phyloP scores from a whole-genome alignment of 495 filamentous ascomycete genomes.

The Xeromyces bisporus region DNA sequence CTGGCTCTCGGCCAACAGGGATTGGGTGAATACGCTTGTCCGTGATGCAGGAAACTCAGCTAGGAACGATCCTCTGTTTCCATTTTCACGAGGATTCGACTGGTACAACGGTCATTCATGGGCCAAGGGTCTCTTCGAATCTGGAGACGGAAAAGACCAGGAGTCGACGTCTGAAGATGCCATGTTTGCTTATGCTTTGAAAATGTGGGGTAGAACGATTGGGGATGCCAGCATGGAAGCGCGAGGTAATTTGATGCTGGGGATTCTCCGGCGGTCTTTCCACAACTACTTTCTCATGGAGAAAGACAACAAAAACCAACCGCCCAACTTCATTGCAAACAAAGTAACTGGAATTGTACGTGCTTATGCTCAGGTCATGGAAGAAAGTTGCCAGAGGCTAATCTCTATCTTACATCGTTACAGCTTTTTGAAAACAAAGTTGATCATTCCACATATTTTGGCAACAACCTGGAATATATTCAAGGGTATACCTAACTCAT shows the following conservation, averaged over 20 bases:
- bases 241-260: constrained; percentile 69
- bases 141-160: constrained; percentile 81
- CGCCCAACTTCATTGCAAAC: constrained; percentile 60
- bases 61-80: constrained; percentile 55
- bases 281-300: constrained; percentile 69
- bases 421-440: constrained; percentile 90
- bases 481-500: constrained; percentile 40
- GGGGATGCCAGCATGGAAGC: constrained; percentile 71
- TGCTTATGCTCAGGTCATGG: constrained; percentile 1
- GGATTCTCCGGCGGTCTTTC: constrained; percentile 51
- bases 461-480: constrained; percentile 60
- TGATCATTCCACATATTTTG: constrained; percentile 92
- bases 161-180: constrained; percentile 86
- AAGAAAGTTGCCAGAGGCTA: constrained; percentile 3
- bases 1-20: constrained; percentile 59
- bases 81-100: constrained; percentile 75
- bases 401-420: background rate
- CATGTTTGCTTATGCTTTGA: constrained; percentile 73
- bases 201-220: constrained; percentile 77
- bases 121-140: constrained; percentile 88
- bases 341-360: constrained; percentile 71
- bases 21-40: constrained; percentile 66
- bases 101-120: constrained; percentile 94
- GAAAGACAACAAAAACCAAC: constrained; percentile 55
- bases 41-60: constrained; percentile 67